Percentiles rank a stretch among this genome's conserved stretches.
Evolutionary conservation across 805 yeast genomes (phyloP).

Genomic region (Blastobotrys chiropterorum): DNA sequence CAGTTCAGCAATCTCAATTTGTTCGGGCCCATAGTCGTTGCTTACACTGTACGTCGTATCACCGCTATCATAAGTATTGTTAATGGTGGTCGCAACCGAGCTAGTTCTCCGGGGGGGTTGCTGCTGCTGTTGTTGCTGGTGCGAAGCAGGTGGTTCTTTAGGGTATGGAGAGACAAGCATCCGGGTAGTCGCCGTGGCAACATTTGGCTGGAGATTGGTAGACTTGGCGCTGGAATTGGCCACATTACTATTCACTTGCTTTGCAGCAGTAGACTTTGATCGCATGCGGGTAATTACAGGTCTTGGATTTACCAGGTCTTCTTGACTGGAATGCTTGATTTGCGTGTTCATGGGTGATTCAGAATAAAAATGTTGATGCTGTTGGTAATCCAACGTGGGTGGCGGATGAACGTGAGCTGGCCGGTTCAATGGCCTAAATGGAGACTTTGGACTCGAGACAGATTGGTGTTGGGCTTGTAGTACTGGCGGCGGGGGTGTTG

Average conservation of each 20-base stretch:
- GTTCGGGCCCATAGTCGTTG: neutral
- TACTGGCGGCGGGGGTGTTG: neutral
- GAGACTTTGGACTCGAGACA: constrained; percentile 8
- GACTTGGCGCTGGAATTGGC: constrained; percentile 3
- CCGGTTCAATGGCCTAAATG: constrained; percentile 15
- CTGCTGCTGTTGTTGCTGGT: neutral
- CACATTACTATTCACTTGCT: constrained; percentile 7
- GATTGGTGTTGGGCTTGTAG: neutral
- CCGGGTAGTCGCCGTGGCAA: constrained; percentile 16
- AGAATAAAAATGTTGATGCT: neutral
- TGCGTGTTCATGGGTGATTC: neutral
- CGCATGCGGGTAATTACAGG: constrained; percentile 6
- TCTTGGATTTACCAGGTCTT: neutral
- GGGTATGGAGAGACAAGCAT: constrained; percentile 19
- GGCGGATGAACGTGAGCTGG: constrained; percentile 16
- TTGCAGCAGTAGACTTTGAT: constrained; percentile 16
- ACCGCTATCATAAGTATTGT: neutral
- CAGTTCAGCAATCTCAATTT: constrained; percentile 9
- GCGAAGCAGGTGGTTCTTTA: constrained; percentile 3
- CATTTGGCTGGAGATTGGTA: constrained; percentile 5
- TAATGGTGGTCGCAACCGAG: neutral
- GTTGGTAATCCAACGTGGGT: neutral
- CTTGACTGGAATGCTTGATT: neutral
- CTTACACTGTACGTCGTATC: neutral
- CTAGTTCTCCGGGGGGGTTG: neutral